Percentiles rank a stretch among this genome's conserved stretches.
These are phyloP conservation scores for Dactylorhiza incarnata DNA, from an alignment of 106 monocot species.

Conservation along the genomic window DNA sequence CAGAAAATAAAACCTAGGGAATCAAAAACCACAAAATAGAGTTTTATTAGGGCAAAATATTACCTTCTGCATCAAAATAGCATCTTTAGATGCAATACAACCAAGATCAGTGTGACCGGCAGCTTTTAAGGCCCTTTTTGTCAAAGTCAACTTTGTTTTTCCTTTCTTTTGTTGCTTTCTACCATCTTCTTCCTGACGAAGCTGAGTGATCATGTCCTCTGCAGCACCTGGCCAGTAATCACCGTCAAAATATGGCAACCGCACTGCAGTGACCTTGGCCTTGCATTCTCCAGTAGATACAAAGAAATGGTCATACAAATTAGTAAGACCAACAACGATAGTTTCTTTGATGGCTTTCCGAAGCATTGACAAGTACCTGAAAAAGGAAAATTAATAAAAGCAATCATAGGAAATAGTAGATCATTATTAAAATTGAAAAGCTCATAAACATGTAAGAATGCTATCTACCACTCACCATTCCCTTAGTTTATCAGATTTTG, in stretches of 20 bases:
- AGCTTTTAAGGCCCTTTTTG: conserved; percentile 83
- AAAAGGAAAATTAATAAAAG: conserved; percentile 3
- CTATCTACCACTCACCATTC: conserved; percentile 45
- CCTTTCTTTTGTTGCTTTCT: conserved; percentile 78
- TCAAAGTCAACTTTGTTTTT: conserved; percentile 61
- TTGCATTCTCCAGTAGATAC: conserved; percentile 48
- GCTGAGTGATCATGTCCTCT: conserved; percentile 81
- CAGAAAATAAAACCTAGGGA: neutral
- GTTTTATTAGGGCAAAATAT: neutral
- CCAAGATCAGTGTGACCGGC: conserved; percentile 81
- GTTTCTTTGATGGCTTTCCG: conserved; percentile 66
- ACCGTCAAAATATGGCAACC: conserved; percentile 85
- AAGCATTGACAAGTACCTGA: conserved; percentile 79
- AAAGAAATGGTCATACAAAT: conserved; percentile 82
- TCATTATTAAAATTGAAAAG: neutral
- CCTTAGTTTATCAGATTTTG: conserved; percentile 90
- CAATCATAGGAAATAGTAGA: neutral
- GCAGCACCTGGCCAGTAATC: conserved; percentile 95
- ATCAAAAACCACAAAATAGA: neutral
- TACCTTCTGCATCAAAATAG: conserved; percentile 75
- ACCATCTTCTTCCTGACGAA: conserved; percentile 77
- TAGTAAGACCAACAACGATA: conserved; percentile 73
- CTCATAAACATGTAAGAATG: too few relatives aligned
- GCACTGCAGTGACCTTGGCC: conserved; percentile 70
- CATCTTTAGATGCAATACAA: conserved; percentile 70